These are phyloP conservation scores for Teunomyces funiuensis DNA, from an alignment of 805 yeast species.

Conservation along the genomic window DNA sequence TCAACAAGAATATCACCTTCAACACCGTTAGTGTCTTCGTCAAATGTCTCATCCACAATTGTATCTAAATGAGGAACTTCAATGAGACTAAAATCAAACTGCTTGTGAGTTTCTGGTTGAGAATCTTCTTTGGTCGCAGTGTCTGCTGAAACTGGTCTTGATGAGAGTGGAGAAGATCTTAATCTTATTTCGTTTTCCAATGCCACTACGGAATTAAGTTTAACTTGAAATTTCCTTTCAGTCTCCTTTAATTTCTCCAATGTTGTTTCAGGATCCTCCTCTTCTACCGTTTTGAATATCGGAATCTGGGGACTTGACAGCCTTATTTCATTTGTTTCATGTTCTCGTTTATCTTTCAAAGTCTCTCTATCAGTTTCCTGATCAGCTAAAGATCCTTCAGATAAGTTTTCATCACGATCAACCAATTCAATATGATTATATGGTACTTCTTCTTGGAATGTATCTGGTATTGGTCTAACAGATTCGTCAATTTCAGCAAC, in stretches of 20 bases:
- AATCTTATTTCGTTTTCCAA: constrained; percentile 18
- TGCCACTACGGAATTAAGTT: constrained; percentile 19
- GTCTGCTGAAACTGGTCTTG: constrained; percentile 2
- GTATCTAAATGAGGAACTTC: constrained; percentile 5
- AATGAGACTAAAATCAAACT: constrained; percentile 12
- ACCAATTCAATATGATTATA: not conserved
- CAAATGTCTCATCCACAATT: not conserved
- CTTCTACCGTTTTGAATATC: constrained; percentile 25
- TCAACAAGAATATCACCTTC: not conserved
- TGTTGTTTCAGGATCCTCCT: constrained; percentile 25
- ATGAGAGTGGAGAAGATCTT: constrained; percentile 5
- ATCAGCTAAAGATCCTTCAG: constrained; percentile 22
- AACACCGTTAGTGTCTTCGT: not conserved
- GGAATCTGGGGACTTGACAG: constrained; percentile 18
- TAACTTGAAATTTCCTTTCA: constrained; percentile 24
- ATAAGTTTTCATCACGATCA: constrained; percentile 17
- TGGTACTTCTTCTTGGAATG: constrained; percentile 17
- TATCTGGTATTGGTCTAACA: constrained; percentile 13
- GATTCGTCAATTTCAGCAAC: not conserved
- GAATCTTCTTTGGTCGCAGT: constrained; percentile 9
- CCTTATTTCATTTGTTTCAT: constrained; percentile 9
- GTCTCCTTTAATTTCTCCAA: constrained; percentile 21
- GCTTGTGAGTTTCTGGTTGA: constrained; percentile 13
- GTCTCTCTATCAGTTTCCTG: constrained; percentile 12
- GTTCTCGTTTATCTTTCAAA: constrained; percentile 6